Evolutionary conservation across 805 yeast species (phyloP), one percentile per base, ranked within the genome.

Genomic region (Priceomyces haplophilus): DNA sequence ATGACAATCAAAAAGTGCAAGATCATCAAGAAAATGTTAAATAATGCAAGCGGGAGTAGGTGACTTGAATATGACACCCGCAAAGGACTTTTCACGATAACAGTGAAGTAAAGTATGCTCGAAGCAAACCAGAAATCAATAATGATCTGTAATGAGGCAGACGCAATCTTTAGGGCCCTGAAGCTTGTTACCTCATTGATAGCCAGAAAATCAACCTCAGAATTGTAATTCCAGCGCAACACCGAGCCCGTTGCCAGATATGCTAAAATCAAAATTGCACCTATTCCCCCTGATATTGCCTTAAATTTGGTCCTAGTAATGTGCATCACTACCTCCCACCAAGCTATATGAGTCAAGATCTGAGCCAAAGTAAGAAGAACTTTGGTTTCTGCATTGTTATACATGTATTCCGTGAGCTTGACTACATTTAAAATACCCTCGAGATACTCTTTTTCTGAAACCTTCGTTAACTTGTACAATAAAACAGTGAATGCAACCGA

Each of bases 401-500:
- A 68, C 7, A 82, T 58, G 7, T 54, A 42, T 7, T 52, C 42
- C 38, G 70, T 61, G 35, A 80, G 64, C 35, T 62, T 64, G 7
- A 58, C 50, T 11, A 79, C 64, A 55, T 83, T 83, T 41, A 83
- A 79, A 41, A 73, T 69, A 48, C 83, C 80, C 1, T 53, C 47
- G 6, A 56, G 56, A 53, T 80, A 83, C 54, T 85, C 88, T 0
- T 40, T 27, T 18, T 66, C 50, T 34, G 86, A 69, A 2, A 72
- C 66, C 1, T 56, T 50, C 12, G 82, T 76, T 23, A 80, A 56
- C 43, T 66, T 66, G 2, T 63, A 54, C 13, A 86, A 58, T 10
- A 78, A 60, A 1, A 77, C 73, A 1, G 88, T 80, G 40, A 77
- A 67, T 7, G 76, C 68, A 1, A 77, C 61, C 11, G 88, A 78